Evolutionary conservation across 2,329 filamentous ascomycete genomes (phyloP), one percentile per base, ranked within the genome.

Genomic region (Nakataea oryzae): DNA sequence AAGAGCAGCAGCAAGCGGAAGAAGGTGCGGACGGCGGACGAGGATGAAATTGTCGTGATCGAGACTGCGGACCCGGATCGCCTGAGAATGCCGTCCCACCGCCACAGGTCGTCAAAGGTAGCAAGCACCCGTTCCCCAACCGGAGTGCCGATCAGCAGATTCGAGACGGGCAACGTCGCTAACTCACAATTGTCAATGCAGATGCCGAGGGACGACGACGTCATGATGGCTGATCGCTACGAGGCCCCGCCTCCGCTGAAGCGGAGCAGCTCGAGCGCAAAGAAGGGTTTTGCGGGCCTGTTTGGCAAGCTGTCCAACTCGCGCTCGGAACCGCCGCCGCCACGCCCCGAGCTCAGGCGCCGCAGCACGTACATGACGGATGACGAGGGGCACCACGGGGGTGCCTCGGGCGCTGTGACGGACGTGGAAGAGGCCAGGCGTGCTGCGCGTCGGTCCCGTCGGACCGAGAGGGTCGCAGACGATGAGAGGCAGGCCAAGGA

Each of bases 381-480:
- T 55, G 81, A 81, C 24, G 82, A 78, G 5, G 84, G 61, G 58
- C 11, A 47, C 58, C 26, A 65, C 65, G 0, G 70, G 71, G 17
- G 65, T 63, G 75, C 72, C 54, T 83, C 84, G 54, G 79, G 72
- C 17, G 72, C 74, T 8, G 75, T 78, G 63, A 76, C 81, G 3
- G 84, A 86, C 21, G 77, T 79, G 32, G 84, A 87, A 29, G 87
- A 89, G 70, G 84, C 82, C 27, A 81, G 85, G 58, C 81, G 81
- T 57, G 84, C 83, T 32, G 85, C 85, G 62, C 84, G 87, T n/a
- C 82, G 81, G 62, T 80, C 84, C 1, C 81, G 78, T 60, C 81
- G 80, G 21, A 47, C 50, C n/a, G 59, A 61, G 28, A 54, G 28
- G 47, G 59, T 28, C 9, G 57, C 24, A 24, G 57, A 34, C 17